A percentile compares a stretch with the other conserved stretches of the same genome.
Conservation (phyloP, 2,329 filamentous ascomycete genomes). For the Alternaria sp. region DNA sequence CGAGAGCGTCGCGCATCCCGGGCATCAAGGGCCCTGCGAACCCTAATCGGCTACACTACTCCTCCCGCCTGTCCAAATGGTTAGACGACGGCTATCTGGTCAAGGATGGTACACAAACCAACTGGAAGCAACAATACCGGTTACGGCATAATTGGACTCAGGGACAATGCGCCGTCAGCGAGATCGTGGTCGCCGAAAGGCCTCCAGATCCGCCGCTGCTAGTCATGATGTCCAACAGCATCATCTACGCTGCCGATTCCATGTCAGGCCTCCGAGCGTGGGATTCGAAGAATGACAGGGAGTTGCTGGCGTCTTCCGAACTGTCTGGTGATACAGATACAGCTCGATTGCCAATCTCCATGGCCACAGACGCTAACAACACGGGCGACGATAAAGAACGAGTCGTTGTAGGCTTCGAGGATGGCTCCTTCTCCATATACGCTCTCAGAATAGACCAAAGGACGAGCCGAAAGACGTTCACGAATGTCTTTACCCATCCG, state of each 20-base stretch:
- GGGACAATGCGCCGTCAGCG: conserved; percentile 81
- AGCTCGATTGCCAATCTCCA: conserved; percentile 63
- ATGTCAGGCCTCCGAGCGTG: conserved; percentile 78
- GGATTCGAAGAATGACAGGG: conserved; percentile 70
- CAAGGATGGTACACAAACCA: conserved; percentile 60
- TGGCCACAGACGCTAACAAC: conserved; percentile 67
- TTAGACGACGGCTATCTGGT: conserved; percentile 68
- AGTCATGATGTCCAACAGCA: conserved; percentile 78
- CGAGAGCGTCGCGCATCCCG: conserved; percentile 78
- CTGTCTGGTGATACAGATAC: conserved; percentile 28
- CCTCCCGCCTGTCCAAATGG: conserved; percentile 68
- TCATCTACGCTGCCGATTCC: conserved; percentile 79
- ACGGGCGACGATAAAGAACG: conserved; percentile 39
- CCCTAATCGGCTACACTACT: conserved; percentile 58
- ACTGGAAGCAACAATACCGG: conserved; percentile 92
- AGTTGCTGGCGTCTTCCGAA: conserved; percentile 63
- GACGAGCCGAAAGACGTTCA: conserved; percentile 56
- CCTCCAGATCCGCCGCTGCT: conserved; percentile 68
- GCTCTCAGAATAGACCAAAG: conserved; percentile 61
- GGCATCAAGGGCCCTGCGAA: conserved; percentile 62
- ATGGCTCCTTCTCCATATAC: conserved; percentile 70
- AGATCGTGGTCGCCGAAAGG: conserved; percentile 70
- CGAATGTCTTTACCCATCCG: conserved; percentile 65
- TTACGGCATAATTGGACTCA: conserved; percentile 90
- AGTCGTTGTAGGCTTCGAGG: conserved; percentile 50